phyloP scores from a whole-genome alignment of 1,139 yeast species.

The Blastobotrys ciferrii region DNA sequence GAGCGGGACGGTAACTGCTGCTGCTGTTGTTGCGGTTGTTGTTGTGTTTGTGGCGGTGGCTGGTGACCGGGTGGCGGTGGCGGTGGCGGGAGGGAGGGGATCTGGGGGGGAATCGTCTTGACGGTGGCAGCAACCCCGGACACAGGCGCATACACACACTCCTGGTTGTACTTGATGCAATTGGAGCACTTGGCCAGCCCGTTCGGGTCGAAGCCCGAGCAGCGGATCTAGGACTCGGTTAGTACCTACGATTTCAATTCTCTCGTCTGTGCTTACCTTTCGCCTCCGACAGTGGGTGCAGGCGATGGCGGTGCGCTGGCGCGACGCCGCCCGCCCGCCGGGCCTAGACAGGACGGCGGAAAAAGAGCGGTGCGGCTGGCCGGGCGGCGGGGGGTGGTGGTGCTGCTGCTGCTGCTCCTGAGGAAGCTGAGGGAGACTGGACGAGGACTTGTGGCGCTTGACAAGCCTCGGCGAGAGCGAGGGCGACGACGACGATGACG shows the following conservation, averaged over 20 bases:
- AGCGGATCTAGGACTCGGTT: slow-evolving; percentile 34
- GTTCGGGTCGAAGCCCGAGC: slow-evolving; percentile 35
- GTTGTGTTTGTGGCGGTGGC: slow-evolving; percentile 7
- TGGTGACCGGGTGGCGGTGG: slow-evolving; percentile 9
- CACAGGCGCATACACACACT: slow-evolving; percentile 38
- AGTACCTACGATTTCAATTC: too few relatives aligned
- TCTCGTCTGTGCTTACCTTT: slow-evolving; percentile 10
- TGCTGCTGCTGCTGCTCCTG: neutral
- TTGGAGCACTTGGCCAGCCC: slow-evolving; percentile 33
- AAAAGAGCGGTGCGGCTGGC: slow-evolving; percentile 1
- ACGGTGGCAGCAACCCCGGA: slow-evolving; percentile 33
- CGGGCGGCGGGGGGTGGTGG: too few relatives aligned
- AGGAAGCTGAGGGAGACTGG: neutral
- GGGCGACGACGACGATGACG: neutral
- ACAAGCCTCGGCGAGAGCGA: too few relatives aligned
- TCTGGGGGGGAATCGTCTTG: slow-evolving; percentile 20
- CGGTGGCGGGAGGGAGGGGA: slow-evolving; percentile 1
- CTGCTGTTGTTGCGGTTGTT: too few relatives aligned
- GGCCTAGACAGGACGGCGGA: neutral
- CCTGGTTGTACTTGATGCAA: slow-evolving; percentile 36
- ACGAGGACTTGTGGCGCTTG: slow-evolving; percentile 4
- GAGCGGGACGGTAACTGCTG: slow-evolving; percentile 9
- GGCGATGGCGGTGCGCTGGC: slow-evolving; percentile 19
- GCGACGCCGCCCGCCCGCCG: slow-evolving; percentile 7
- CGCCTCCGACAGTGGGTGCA: slow-evolving; percentile 18